Percentiles rank a stretch among this genome's conserved stretches.
Evolutionary conservation across 768 basidiomycete genomes (phyloP).

Genomic region (Leucosporidium yakuticum): DNA sequence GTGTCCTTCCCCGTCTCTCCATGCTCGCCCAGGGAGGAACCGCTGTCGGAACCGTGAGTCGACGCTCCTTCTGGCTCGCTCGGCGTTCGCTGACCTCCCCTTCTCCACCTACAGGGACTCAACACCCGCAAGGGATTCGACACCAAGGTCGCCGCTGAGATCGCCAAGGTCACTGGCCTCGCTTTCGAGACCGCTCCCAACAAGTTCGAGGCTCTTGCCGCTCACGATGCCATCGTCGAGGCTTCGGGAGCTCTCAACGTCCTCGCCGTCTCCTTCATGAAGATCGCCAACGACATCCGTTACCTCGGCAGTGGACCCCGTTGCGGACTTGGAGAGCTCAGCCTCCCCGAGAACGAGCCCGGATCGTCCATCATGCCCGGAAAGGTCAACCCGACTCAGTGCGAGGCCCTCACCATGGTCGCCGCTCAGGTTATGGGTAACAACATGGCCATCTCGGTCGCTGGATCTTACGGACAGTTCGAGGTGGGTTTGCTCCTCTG

Average conservation of each 20-base stretch:
- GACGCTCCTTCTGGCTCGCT: background rate
- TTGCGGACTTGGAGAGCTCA: conserved; percentile 91
- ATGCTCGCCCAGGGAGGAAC: conserved; percentile 95
- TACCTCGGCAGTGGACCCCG: conserved; percentile 96
- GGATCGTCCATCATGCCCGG: conserved; percentile 99
- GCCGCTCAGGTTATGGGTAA: conserved; percentile 98
- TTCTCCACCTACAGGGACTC: conserved; percentile 58
- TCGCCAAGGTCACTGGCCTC: conserved; percentile 82
- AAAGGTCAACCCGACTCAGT: conserved; percentile 99
- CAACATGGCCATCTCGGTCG: conserved; percentile 84
- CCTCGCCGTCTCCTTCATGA: conserved; percentile 94
- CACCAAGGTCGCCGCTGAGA: conserved; percentile 82
- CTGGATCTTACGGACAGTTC: conserved; percentile 92
- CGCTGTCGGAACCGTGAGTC: conserved; percentile 87
- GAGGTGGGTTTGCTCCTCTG: conserved; percentile 56
- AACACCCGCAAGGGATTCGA: conserved; percentile 98
- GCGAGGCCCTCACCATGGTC: conserved; percentile 98
- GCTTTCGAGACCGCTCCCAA: conserved; percentile 95
- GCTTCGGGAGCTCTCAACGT: conserved; percentile 94
- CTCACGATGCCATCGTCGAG: conserved; percentile 98
- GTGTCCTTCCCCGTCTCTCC: conserved; percentile 74
- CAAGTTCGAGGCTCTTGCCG: conserved; percentile 98
- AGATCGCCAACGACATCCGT: conserved; percentile 98
- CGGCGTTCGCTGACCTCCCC: background rate
- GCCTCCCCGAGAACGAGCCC: conserved; percentile 95